These are phyloP conservation scores for Tanacetum coccineum DNA, from an alignment of 129 eudicot species.

Conservation along the genomic window DNA sequence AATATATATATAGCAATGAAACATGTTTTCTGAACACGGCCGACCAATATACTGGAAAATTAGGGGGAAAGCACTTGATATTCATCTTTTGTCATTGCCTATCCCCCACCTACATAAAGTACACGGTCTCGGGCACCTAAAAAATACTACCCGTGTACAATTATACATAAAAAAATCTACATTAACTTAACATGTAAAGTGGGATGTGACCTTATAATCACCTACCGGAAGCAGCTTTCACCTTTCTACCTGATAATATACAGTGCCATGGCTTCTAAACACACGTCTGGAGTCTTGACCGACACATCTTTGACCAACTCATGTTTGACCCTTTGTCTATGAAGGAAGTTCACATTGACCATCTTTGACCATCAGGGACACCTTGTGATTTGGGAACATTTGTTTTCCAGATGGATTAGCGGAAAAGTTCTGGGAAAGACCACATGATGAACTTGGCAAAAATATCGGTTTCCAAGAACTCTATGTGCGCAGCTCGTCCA, in stretches of 20 bases:
- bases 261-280: slow-evolving; percentile 11
- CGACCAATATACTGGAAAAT: slow-evolving; percentile 3
- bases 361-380: slow-evolving; percentile 22
- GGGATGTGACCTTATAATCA: slow-evolving; percentile 19
- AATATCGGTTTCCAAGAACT: slow-evolving; percentile 83
- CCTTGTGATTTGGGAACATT: slow-evolving; percentile 6
- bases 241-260: slow-evolving; percentile 32
- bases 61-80: slow-evolving; percentile 12
- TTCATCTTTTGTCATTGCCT: slow-evolving; percentile 23
- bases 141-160: slow-evolving; percentile 22
- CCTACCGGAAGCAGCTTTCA: slow-evolving; percentile 25
- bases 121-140: slow-evolving; percentile 20
- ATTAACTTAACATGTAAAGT: slow-evolving; percentile 17
- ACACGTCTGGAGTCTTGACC: slow-evolving; percentile 3
- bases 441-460: slow-evolving; percentile 93
- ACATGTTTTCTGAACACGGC: not conserved
- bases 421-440: slow-evolving; percentile 91
- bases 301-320: slow-evolving; percentile 4
- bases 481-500: slow-evolving; percentile 97
- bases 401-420: slow-evolving; percentile 27
- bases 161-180: slow-evolving; percentile 28
- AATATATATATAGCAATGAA: slow-evolving; percentile 3
- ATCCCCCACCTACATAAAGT: slow-evolving; percentile 24
- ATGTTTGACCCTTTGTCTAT: slow-evolving; percentile 15
- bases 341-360: slow-evolving; percentile 3